Percentiles rank a stretch among this genome's conserved stretches.
phyloP scores from a whole-genome alignment of 371 early-diverging fungal genomes.

The Mortierella polycephala region DNA sequence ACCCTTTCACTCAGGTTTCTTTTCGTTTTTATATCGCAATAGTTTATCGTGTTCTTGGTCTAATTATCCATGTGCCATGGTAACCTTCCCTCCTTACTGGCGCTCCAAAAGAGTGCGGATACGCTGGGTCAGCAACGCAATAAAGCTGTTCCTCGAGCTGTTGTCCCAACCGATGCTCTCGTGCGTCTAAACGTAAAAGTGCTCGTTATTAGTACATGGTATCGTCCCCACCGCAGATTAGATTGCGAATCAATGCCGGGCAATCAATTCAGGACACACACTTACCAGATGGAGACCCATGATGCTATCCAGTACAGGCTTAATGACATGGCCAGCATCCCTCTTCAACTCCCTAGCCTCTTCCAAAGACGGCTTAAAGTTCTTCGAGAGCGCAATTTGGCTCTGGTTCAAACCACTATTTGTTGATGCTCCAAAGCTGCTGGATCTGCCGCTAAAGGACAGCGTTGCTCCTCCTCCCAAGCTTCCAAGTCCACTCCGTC shows the following conservation, averaged over 20 bases:
- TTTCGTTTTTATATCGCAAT: no score
- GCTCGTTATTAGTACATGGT: no score
- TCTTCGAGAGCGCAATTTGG: constrained; percentile 48
- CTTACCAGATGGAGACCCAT: constrained; percentile 54
- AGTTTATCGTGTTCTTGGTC: no score
- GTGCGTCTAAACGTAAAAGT: constrained; percentile 13
- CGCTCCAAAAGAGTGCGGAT: constrained; percentile 60
- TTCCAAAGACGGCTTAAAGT: constrained; percentile 53
- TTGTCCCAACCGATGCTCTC: constrained; percentile 55
- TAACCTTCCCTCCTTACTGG: constrained; percentile 10
- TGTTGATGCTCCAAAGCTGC: constrained; percentile 16
- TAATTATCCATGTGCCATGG: no score
- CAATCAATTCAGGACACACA: neutral
- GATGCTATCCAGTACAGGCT: constrained; percentile 55
- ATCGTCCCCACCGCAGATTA: neutral
- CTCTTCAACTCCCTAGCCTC: constrained; percentile 60
- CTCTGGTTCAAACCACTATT: constrained; percentile 17
- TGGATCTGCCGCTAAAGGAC: constrained; percentile 33
- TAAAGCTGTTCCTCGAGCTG: constrained; percentile 59
- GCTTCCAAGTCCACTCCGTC: constrained; percentile 47
- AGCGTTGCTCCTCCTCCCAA: constrained; percentile 14
- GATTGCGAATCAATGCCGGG: neutral
- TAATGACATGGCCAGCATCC: constrained; percentile 60
- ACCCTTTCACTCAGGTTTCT: no score
- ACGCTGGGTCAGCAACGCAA: constrained; percentile 61